phyloP scores from a whole-genome alignment of 2,329 filamentous ascomycete genomes.

The Phaeosphaeria sp. region DNA sequence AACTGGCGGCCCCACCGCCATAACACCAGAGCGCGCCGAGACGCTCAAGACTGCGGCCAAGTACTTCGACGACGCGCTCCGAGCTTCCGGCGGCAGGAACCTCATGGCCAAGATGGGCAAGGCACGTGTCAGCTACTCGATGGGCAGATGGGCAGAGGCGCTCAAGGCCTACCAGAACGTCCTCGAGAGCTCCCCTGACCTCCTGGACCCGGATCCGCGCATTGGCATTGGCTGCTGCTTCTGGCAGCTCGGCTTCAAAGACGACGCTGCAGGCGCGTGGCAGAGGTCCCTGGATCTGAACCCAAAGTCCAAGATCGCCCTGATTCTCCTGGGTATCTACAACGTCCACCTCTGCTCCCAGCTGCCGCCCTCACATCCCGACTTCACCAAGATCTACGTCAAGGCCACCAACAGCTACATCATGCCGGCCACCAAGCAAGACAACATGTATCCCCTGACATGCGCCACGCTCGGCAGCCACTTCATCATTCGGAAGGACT shows the following conservation, averaged over 20 bases:
- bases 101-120: slow-evolving; percentile 92
- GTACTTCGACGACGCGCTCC: slow-evolving; percentile 91
- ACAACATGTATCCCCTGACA: slow-evolving; percentile 88
- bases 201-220: slow-evolving; percentile 91
- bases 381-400: slow-evolving; percentile 86
- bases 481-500: slow-evolving; percentile 83
- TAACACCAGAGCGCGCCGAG: slow-evolving; percentile 75
- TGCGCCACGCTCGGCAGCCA: slow-evolving; percentile 91
- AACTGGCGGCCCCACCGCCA: slow-evolving; percentile 66
- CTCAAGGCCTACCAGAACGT: slow-evolving; percentile 87
- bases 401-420: slow-evolving; percentile 95
- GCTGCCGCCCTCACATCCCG: slow-evolving; percentile 80
- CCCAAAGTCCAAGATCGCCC: slow-evolving; percentile 85
- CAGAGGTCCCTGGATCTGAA: slow-evolving; percentile 83
- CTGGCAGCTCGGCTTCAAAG: slow-evolving; percentile 95
- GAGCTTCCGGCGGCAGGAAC: slow-evolving; percentile 84
- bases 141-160: slow-evolving; percentile 85
- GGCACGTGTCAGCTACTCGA: slow-evolving; percentile 83
- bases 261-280: slow-evolving; percentile 91
- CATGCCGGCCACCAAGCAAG: slow-evolving; percentile 90
- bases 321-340: slow-evolving; percentile 88
- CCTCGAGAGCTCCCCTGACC: slow-evolving; percentile 81
- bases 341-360: slow-evolving; percentile 87
- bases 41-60: slow-evolving; percentile 85
- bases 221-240: slow-evolving; percentile 97